Evolutionary conservation across 2,329 filamentous ascomycete genomes (phyloP), one percentile per base, ranked within the genome.

Genomic region (Talaromyces sp.): DNA sequence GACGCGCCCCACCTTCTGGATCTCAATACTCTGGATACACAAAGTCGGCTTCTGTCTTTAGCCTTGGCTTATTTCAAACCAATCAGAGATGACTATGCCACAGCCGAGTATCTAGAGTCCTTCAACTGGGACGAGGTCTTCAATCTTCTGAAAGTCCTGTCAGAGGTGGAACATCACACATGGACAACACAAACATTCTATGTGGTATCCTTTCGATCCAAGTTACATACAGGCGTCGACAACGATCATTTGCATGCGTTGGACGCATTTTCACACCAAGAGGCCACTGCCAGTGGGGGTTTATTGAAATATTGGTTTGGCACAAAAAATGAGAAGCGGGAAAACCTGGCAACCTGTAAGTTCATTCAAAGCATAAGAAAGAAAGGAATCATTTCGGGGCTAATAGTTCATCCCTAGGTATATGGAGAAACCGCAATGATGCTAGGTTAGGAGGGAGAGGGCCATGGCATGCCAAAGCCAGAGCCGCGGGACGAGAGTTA

Each of bases 301-400:
- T 82, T 97, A 67, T 75, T 96, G 67, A 96, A 96, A 83, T 96
- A 97, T 73, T 96, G 92, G 91, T 96, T 95, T 71, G 90, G 91
- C 2, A 79, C 77, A 30, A 86, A 88, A 17, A 85, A 95, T 74
- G 76, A 71, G 39, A 79, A 88, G 47, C 81, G 87, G 56, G 80
- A 84, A 66, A 96, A 96, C 74, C 73, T 97, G 64, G 92, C 92
- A 39, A 96, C 91, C 44, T 91, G 86, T 86, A 67, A 68, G 79
- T 74, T 24, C 27, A 32, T 3, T 36, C n/a, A n/a, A n/a, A n/a
- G n/a, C n/a, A n/a, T n/a, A n/a, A n/a, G n/a, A n/a, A n/a, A n/a
- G n/a, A n/a, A n/a, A n/a, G n/a, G n/a, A n/a, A n/a, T n/a, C n/a
- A n/a, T n/a, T n/a, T n/a, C n/a, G n/a, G n/a, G n/a, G n/a, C n/a